These are phyloP conservation scores for Cystobasidiaceae sp. DNA, from an alignment of 1,284 basidiomycete genomes.

Conservation along the genomic window DNA sequence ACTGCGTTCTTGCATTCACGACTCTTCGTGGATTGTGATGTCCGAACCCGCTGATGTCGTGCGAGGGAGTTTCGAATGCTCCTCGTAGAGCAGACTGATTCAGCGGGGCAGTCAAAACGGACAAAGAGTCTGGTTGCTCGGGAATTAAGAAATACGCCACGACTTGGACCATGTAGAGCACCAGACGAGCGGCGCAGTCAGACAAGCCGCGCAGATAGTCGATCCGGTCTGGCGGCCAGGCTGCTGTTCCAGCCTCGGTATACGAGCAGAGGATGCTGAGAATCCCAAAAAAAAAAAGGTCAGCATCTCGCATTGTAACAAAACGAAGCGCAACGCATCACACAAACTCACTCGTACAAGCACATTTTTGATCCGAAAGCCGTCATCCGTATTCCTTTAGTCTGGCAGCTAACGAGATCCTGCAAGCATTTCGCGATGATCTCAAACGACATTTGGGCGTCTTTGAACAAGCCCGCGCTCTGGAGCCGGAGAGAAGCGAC, in stretches of 20 bases:
- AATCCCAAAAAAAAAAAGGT: too few species aligned
- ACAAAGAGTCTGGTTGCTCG: background rate
- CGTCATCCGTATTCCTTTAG: background rate
- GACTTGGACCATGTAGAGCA: conserved; percentile 5
- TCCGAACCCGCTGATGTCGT: background rate
- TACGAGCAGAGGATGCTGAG: too few species aligned
- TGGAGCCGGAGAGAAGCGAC: background rate
- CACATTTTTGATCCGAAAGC: background rate
- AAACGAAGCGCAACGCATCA: background rate
- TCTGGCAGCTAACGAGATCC: background rate
- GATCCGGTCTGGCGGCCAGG: background rate
- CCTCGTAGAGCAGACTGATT: background rate
- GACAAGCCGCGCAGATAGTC: background rate
- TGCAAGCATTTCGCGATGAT: too few species aligned
- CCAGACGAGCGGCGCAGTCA: background rate
- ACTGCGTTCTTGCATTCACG: too few species aligned
- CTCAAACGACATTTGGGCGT: background rate
- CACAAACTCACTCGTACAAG: background rate
- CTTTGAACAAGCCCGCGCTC: background rate
- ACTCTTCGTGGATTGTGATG: too few species aligned
- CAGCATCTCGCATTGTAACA: background rate
- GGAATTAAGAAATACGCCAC: background rate
- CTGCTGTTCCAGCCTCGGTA: background rate
- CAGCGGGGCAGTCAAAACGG: background rate
- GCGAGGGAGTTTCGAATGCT: background rate